Evolutionary conservation across 2,329 filamentous ascomycete genomes (phyloP).

Genomic region (Neopestalotiopsis clavispora): DNA sequence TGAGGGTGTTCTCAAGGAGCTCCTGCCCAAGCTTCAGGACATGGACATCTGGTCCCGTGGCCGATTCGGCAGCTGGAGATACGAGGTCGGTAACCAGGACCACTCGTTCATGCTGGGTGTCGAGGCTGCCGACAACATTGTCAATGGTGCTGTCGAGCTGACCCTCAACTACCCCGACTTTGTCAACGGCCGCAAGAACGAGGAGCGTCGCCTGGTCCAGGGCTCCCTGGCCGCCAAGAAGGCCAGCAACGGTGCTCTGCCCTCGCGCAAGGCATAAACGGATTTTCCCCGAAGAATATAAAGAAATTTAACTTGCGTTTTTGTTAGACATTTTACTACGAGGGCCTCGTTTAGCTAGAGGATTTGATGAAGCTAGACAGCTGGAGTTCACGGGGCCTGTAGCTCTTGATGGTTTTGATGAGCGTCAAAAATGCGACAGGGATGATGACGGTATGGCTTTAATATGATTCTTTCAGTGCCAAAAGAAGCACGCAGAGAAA

Average conservation of each 20-base stretch:
- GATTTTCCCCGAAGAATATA: conserved; percentile 7
- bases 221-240: conserved; percentile 38
- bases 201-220: conserved; percentile 65
- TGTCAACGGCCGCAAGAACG: conserved; percentile 79
- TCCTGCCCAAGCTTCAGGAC: conserved; percentile 89
- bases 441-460: conserved; percentile 23
- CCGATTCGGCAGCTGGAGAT: conserved; percentile 97
- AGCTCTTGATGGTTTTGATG: conserved; percentile 20
- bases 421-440: conserved; percentile 24
- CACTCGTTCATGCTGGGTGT: conserved; percentile 98
- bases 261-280: conserved; percentile 23
- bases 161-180: conserved; percentile 97
- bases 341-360: conserved; percentile 15
- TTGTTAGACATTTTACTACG: conserved; percentile 18
- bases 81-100: conserved; percentile 95
- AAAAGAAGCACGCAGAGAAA: conserved; percentile 10
- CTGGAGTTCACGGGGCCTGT: conserved; percentile 19
- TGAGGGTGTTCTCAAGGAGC: conserved; percentile 89
- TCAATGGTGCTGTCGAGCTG: conserved; percentile 87
- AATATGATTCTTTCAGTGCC: conserved; percentile 13
- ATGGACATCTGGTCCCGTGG: conserved; percentile 94
- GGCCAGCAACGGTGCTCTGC: conserved; percentile 28
- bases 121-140: conserved; percentile 88
- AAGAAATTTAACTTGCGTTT: conserved; percentile 14
- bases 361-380: conserved; percentile 19